phyloP scores from a whole-genome alignment of 257 asterid genomes.

The Coffea canephora region DNA sequence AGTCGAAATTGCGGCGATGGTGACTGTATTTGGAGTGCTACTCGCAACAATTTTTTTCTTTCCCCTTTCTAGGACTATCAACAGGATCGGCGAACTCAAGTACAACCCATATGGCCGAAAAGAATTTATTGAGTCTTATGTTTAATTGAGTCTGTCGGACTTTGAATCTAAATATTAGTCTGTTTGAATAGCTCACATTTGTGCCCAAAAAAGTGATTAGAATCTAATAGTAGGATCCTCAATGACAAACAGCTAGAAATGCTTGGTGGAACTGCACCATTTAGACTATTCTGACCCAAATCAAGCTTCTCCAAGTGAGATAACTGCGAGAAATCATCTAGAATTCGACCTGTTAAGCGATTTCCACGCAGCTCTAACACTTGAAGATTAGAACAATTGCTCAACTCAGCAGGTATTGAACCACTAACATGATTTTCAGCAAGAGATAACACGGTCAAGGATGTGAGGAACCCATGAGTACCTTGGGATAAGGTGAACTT shows the following conservation, averaged over 20 bases:
- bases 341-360: constrained; percentile 43
- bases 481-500: constrained; percentile 90
- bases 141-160: too few species aligned
- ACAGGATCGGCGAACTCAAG: too few species aligned
- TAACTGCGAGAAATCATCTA: constrained; percentile 46
- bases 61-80: too few species aligned
- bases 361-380: constrained; percentile 52
- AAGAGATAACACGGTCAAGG: constrained; percentile 51
- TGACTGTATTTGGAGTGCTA: too few species aligned
- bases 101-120: too few species aligned
- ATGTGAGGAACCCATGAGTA: constrained; percentile 67
- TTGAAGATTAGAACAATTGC: constrained; percentile 60
- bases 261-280: constrained; percentile 49
- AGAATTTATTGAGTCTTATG: too few species aligned
- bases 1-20: too few species aligned
- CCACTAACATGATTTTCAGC: constrained; percentile 50
- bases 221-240: constrained; percentile 45
- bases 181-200: too few species aligned
- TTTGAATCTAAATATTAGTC: too few species aligned
- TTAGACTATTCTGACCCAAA: constrained; percentile 56
- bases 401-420: constrained; percentile 53
- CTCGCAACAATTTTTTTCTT: too few species aligned
- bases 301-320: constrained; percentile 60
- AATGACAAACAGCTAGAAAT: constrained; percentile 61
- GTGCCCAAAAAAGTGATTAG: constrained; percentile 54